A percentile compares a stretch with the other conserved stretches of the same genome.
phyloP scores from a whole-genome alignment of 2,329 filamentous ascomycete genomes.

The Fusarium sp. region DNA sequence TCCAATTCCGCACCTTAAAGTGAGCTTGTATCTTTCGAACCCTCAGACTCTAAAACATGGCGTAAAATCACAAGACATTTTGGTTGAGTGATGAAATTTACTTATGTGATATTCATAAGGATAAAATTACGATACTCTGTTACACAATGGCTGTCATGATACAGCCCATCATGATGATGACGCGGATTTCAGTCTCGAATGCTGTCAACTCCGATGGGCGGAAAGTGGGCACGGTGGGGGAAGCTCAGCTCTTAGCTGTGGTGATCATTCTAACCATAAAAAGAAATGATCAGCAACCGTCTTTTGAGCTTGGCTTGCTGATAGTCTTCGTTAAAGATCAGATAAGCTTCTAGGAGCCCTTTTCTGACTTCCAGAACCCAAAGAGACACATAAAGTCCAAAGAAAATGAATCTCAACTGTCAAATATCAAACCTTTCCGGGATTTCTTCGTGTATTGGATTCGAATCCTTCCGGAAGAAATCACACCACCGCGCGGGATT shows the following conservation, averaged over 20 bases:
- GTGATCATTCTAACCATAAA: neutral
- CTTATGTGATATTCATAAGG: neutral
- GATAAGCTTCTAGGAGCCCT: neutral
- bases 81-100: no score
- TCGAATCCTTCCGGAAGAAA: neutral
- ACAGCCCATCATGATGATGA: neutral
- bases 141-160: neutral
- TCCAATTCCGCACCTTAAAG: neutral
- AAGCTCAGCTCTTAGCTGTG: neutral
- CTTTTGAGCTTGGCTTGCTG: neutral
- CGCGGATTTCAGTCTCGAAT: neutral
- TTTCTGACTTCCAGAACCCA: neutral
- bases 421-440: neutral
- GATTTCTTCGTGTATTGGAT: neutral
- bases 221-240: constrained; percentile 4
- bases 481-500: constrained; percentile 6
- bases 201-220: neutral
- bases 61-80: neutral
- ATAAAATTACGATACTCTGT: neutral
- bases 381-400: neutral
- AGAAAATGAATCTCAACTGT: neutral
- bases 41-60: neutral
- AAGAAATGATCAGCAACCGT: neutral
- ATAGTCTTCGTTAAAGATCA: neutral
- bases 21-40: neutral